phyloP scores from a whole-genome alignment of 2,329 filamentous ascomycete species.

The Pyricularia grisea region DNA sequence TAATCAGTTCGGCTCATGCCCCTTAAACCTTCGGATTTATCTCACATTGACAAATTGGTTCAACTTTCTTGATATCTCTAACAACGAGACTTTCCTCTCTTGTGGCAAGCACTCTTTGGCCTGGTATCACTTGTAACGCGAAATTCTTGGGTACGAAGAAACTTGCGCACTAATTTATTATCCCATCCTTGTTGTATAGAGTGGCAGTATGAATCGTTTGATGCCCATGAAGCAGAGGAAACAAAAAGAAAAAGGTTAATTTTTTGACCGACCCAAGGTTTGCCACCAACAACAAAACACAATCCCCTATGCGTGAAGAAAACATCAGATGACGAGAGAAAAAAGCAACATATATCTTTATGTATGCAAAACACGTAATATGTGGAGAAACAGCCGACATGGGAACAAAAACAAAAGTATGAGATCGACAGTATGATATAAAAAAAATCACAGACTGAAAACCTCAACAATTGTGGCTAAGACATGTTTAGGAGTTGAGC shows the following conservation, averaged over 20 bases:
- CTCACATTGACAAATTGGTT: not conserved
- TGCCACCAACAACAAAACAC: not conserved
- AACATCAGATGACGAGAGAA: not conserved
- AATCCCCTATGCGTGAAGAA: no score
- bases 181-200: not conserved
- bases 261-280: not conserved
- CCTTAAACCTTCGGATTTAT: not conserved
- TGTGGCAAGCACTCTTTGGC: not conserved
- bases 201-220: not conserved
- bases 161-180: not conserved
- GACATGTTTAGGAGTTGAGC: not conserved
- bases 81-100: no score
- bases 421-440: not conserved
- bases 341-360: not conserved
- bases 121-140: not conserved
- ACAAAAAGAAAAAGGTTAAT: not conserved
- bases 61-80: not conserved
- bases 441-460: not conserved
- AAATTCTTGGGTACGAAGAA: not conserved
- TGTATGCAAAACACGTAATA: not conserved
- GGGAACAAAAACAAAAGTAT: not conserved
- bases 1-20: not conserved
- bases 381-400: not conserved
- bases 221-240: not conserved
- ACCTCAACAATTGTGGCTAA: not conserved